Evolutionary conservation across 805 yeast genomes (phyloP).

Genomic region (Brettanomyces anomalus): DNA sequence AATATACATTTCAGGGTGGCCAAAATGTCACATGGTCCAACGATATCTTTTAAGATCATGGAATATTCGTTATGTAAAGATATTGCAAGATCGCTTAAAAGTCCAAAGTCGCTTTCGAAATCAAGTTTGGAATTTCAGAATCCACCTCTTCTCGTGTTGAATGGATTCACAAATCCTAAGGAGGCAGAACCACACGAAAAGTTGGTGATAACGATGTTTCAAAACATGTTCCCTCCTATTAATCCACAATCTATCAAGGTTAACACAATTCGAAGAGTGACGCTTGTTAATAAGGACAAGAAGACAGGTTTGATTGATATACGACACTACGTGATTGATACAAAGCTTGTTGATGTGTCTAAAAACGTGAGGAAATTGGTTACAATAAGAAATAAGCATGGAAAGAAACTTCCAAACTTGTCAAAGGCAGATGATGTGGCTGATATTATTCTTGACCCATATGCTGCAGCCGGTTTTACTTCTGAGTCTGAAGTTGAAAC

Average conservation of each 20-base stretch:
- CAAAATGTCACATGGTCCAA: constrained; percentile 91
- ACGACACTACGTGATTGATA: constrained; percentile 84
- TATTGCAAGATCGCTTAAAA: constrained; percentile 55
- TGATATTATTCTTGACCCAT: constrained; percentile 76
- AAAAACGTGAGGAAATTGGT: constrained; percentile 64
- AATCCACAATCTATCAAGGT: constrained; percentile 77
- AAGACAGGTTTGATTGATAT: constrained; percentile 69
- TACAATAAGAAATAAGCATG: constrained; percentile 48
- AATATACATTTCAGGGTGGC: constrained; percentile 76
- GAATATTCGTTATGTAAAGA: constrained; percentile 79
- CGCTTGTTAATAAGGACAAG: constrained; percentile 67
- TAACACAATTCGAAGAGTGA: constrained; percentile 68
- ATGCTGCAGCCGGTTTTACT: constrained; percentile 59
- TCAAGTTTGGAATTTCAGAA: constrained; percentile 53
- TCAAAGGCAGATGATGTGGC: constrained; percentile 64
- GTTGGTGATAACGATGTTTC: constrained; percentile 80
- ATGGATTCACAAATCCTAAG: constrained; percentile 72
- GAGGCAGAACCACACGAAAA: constrained; percentile 67
- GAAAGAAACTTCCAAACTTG: constrained; percentile 64
- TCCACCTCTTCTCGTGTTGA: constrained; percentile 89
- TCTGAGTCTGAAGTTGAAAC: constrained; percentile 94
- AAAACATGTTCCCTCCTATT: constrained; percentile 92
- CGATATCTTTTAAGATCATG: constrained; percentile 70
- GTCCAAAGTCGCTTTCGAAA: constrained; percentile 69
- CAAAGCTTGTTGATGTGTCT: constrained; percentile 74